Percentiles rank a stretch among this genome's conserved stretches.
Evolutionary conservation across 75 land plant species (phyloP).

Genomic region (Chamaecyparis obtusa): DNA sequence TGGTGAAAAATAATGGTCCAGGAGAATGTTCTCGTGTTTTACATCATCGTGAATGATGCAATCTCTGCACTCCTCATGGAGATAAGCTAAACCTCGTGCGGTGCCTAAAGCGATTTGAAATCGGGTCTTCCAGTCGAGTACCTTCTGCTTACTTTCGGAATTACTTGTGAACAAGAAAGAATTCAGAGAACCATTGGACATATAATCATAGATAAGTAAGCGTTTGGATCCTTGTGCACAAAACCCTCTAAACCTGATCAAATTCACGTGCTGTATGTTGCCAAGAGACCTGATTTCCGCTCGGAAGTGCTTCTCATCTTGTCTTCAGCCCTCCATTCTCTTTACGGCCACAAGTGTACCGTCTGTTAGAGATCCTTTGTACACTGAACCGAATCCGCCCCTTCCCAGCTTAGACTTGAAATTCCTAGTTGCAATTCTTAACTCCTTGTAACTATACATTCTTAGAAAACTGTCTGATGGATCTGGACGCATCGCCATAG

Average conservation of each 20-base stretch:
- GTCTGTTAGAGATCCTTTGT: slow-evolving; percentile 53
- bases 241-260: slow-evolving; percentile 57
- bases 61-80: slow-evolving; percentile 28
- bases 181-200: slow-evolving; percentile 61
- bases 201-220: slow-evolving; percentile 64
- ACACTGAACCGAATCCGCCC: slow-evolving; percentile 72
- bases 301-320: slow-evolving; percentile 65
- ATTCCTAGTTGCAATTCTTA: slow-evolving; percentile 52
- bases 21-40: slow-evolving; percentile 39
- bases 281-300: slow-evolving; percentile 53
- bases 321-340: slow-evolving; percentile 46
- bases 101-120: slow-evolving; percentile 25
- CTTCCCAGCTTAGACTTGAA: slow-evolving; percentile 59
- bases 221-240: slow-evolving; percentile 40
- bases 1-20: slow-evolving; percentile 23
- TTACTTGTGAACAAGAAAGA: slow-evolving; percentile 27
- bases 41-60: slow-evolving; percentile 25
- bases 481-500: background rate
- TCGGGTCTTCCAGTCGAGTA: slow-evolving; percentile 24
- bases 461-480: background rate
- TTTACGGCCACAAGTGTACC: slow-evolving; percentile 59
- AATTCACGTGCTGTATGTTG: slow-evolving; percentile 52
- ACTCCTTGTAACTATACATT: slow-evolving; percentile 34
- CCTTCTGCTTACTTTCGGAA: background rate
- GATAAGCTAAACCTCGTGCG: slow-evolving; percentile 29